Evolutionary conservation across 768 basidiomycete genomes (phyloP).

Genomic region (Gautieria morchelliformis): DNA sequence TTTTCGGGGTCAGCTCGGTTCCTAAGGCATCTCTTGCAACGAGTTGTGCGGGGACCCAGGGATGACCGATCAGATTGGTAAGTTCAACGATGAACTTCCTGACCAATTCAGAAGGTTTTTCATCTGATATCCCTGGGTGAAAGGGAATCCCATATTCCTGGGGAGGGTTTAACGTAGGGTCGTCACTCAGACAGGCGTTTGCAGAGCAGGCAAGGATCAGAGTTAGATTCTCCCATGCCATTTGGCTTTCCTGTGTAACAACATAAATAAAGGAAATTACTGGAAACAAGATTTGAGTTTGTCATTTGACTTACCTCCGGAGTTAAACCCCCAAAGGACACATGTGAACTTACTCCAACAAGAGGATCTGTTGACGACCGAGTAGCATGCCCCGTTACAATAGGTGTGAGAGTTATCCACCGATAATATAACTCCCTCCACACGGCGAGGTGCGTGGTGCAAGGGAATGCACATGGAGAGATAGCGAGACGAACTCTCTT

Average conservation of each 20-base stretch:
- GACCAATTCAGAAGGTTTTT: slow-evolving; percentile 37
- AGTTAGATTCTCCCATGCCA: slow-evolving; percentile 80
- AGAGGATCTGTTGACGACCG: slow-evolving; percentile 3
- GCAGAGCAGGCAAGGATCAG: slow-evolving; percentile 70
- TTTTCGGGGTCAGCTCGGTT: slow-evolving; percentile 59
- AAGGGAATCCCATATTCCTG: slow-evolving; percentile 4
- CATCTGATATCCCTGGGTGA: neutral
- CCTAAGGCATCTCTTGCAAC: slow-evolving; percentile 74
- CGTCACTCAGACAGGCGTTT: slow-evolving; percentile 50
- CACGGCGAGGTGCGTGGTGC: slow-evolving; percentile 61
- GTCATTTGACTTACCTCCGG: neutral
- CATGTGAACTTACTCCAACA: neutral
- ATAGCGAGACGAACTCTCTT: slow-evolving; percentile 69
- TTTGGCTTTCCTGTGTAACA: slow-evolving; percentile 49
- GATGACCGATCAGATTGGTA: slow-evolving; percentile 58
- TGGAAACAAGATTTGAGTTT: slow-evolving; percentile 9
- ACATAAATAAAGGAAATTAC: slow-evolving; percentile 6
- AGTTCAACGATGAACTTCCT: slow-evolving; percentile 58
- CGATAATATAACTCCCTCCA: slow-evolving; percentile 80
- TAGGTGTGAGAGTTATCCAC: slow-evolving; percentile 49
- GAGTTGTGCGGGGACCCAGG: slow-evolving; percentile 62
- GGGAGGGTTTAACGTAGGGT: slow-evolving; percentile 10
- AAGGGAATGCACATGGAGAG: slow-evolving; percentile 51
- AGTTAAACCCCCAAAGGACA: neutral
- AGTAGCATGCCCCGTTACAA: slow-evolving; percentile 1